phyloP scores from a whole-genome alignment of 2,329 filamentous ascomycete genomes.

The Pseudocercospora fijiensis region DNA sequence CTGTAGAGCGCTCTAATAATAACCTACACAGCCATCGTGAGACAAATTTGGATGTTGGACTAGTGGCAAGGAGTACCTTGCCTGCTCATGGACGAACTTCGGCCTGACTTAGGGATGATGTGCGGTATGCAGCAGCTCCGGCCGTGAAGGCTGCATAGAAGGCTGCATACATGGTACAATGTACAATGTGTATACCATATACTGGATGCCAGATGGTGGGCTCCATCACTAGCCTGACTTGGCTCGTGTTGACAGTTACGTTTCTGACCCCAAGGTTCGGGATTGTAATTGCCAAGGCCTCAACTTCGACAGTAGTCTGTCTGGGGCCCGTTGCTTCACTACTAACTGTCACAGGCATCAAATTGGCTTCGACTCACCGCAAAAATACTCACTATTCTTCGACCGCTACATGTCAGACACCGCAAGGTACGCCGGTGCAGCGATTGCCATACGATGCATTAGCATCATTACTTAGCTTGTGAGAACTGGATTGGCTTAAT shows the following conservation, averaged over 20 bases:
- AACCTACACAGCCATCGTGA: neutral
- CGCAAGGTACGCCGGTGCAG: neutral
- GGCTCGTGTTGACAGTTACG: neutral
- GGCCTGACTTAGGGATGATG: neutral
- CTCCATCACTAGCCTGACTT: no score
- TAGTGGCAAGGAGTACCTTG: neutral
- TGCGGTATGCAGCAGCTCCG: no score
- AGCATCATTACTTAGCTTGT: neutral
- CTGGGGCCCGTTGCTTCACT: neutral
- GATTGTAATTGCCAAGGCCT: neutral
- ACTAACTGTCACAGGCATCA: neutral
- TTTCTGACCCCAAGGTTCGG: neutral
- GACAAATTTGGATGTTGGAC: slow-evolving; percentile 1
- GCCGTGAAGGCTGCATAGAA: no score
- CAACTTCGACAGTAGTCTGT: neutral
- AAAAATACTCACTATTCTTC: neutral
- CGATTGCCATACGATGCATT: neutral
- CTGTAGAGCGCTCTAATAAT: no score
- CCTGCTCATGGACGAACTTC: neutral
- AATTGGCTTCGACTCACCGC: neutral
- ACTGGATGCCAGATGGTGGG: no score
- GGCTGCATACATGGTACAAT: no score
- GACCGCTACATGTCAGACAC: no score
- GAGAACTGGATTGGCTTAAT: neutral
- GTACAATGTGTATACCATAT: no score